Conservation (phyloP, 768 basidiomycete species). For the Crassisporium funariophilum region DNA sequence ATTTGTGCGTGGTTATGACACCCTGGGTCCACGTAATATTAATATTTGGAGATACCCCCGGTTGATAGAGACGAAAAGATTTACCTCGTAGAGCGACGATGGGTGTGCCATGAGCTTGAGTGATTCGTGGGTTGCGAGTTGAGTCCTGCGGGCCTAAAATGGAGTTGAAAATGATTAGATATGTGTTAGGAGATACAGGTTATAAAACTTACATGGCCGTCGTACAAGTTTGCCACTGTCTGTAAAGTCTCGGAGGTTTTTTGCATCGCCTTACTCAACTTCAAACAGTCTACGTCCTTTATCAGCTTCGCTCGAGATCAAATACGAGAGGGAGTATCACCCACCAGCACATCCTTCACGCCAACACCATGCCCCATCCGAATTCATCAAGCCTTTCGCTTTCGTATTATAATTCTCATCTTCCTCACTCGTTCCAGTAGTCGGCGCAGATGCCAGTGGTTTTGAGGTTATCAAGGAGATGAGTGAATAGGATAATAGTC, state of each 20-base stretch:
- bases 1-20: slow-evolving; percentile 73
- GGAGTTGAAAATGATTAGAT: neutral
- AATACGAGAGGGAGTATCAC: slow-evolving; percentile 7
- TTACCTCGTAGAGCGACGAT: slow-evolving; percentile 66
- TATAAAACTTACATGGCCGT: slow-evolving; percentile 62
- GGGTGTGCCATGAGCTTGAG: slow-evolving; percentile 80
- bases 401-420: slow-evolving; percentile 25
- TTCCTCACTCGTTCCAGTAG: slow-evolving; percentile 37
- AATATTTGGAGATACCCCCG: neutral
- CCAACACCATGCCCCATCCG: slow-evolving; percentile 87
- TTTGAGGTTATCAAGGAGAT: slow-evolving; percentile 76
- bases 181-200: neutral
- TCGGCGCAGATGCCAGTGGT: slow-evolving; percentile 51
- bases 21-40: slow-evolving; percentile 43
- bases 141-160: slow-evolving; percentile 67
- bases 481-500: slow-evolving; percentile 71
- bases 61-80: slow-evolving; percentile 6
- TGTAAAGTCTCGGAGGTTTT: slow-evolving; percentile 74
- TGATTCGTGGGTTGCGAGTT: slow-evolving; percentile 73
- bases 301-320: too few species aligned
- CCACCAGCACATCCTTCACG: slow-evolving; percentile 72
- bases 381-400: slow-evolving; percentile 62
- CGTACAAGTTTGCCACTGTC: slow-evolving; percentile 75
- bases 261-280: slow-evolving; percentile 76
- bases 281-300: slow-evolving; percentile 75